Evolutionary conservation across 2,329 filamentous ascomycete species (phyloP), one percentile per base, ranked within the genome.

Genomic region (Allantophomopsis cytisporea): DNA sequence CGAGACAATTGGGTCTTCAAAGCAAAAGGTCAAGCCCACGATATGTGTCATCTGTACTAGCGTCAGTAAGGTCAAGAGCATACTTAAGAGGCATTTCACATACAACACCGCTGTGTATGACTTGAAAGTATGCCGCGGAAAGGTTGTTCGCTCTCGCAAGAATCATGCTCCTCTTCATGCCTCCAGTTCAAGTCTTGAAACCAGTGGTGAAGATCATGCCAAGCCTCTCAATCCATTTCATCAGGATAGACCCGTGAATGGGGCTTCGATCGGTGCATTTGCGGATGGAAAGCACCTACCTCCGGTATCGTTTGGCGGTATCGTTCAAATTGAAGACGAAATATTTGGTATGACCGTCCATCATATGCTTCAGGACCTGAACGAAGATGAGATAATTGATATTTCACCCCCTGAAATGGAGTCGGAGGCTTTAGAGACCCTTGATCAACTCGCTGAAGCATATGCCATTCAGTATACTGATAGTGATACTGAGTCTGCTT

Each of bases 301-400:
- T 5, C 86, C 89, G 2, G 89, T 94, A 3, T 93, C 86, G 23
- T 87, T 94, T 48, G 89, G 89, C 11, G 89, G 89, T 7, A 70
- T 94, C 4, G 76, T 96, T 32, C 64, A 91, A 23, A 76, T 96
- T 2, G 87, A 96, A 53, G 77, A 83, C 40, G 78, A 82, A 56
- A 76, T 84, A 0, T 91, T 87, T 52, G 89, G 89, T 11, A 91
- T 96, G 84, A 95, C 86, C 16, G 89, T 96, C 0, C 89, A 96
- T 53, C 89, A 96, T 58, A 89, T 96, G 77, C 73, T 96, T 2
- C 45, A 68, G 55, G 60, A 69, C 54, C 59, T 64, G 51, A 17
- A 31, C 7, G 30, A 57, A 51, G 41, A 56, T 49, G 48, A 52
- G 13, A 42, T 50, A 36, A 47, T 55, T 17, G 54, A 56, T 16